Evolutionary conservation across 345 rosid genomes (phyloP), one percentile per base, ranked within the genome.

Genomic region (Odontarrhena argentea): DNA sequence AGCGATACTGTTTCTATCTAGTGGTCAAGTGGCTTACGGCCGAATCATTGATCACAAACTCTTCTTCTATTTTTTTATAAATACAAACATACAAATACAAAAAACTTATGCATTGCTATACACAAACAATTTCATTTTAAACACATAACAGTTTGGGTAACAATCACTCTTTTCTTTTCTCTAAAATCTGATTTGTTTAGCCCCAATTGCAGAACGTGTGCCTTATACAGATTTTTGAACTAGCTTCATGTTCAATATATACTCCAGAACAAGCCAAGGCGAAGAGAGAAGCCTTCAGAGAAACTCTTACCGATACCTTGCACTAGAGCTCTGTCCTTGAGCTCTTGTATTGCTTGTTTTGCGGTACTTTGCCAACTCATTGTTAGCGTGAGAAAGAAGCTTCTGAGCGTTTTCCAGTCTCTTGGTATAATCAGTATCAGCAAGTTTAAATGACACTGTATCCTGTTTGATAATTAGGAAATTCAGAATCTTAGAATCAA

Each of bases 281-380:
- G 45, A 42, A 42, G 54, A 69, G 37, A 59, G 6, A 32, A 46
- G 6, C 38, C 9, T 18, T 15, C 8, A 40, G 32, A 41, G 24
- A 37, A 47, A 4, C 14, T 61, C 46, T 49, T 77, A 76, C 81
- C 80, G 72, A 5, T 76, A 54, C 51, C 67, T 80, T 51, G 80
- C 22, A 56, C 74, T 79, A 4, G 67, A 67, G 65, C 80, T 78
- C 65, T 73, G 71, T 50, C 78, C 75, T 32, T 42, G 42, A 63
- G 71, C 66, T 67, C 60, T 78, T 63, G 68, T 85, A 56, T 76
- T 60, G 24, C 81, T 73, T 3, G 68, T 43, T 63, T 36, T 80
- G 30, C 81, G 79, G 78, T 82, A 80, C 63, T 68, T 86, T 40
- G 86, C 82, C 47, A 82, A 80, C 82, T 86, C 89, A 46, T 73